phyloP scores from a whole-genome alignment of 257 asterid genomes.

The Hygrophila difformis region DNA sequence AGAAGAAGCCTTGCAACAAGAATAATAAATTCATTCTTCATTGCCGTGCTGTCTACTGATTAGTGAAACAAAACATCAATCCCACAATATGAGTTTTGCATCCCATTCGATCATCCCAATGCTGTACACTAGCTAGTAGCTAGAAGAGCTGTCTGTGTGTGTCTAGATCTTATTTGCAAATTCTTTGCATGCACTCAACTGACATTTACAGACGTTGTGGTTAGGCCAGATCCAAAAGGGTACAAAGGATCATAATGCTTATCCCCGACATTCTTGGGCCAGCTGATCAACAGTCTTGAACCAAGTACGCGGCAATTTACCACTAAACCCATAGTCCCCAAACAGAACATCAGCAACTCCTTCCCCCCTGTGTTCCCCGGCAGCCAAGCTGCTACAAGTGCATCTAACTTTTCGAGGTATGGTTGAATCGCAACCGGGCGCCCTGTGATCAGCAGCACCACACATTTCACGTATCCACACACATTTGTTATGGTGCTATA shows the following conservation, averaged over 20 bases:
- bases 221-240: too few relatives aligned
- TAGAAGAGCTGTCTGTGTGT: too few relatives aligned
- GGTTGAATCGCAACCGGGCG: constrained; percentile 32
- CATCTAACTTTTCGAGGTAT: constrained; percentile 20
- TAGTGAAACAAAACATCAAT: too few relatives aligned
- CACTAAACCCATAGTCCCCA: constrained; percentile 29
- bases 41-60: too few relatives aligned
- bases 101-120: too few relatives aligned
- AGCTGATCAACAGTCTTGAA: constrained; percentile 31
- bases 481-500: constrained; percentile 16
- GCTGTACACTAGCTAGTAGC: too few relatives aligned
- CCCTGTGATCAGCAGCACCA: constrained; percentile 27
- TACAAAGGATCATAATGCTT: constrained; percentile 26
- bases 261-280: constrained; percentile 38
- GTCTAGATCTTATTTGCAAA: too few relatives aligned
- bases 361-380: constrained; percentile 40
- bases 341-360: constrained; percentile 39
- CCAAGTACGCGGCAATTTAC: constrained; percentile 35
- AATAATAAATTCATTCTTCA: background rate
- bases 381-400: constrained; percentile 37
- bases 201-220: too few relatives aligned
- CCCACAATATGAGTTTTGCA: too few relatives aligned
- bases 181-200: too few relatives aligned
- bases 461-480: constrained; percentile 23
- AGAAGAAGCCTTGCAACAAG: constrained; percentile 48